A percentile compares a stretch with the other conserved stretches of the same genome.
phyloP scores from a whole-genome alignment of 495 filamentous ascomycete genomes.

The Annulohypoxylon nitens region DNA sequence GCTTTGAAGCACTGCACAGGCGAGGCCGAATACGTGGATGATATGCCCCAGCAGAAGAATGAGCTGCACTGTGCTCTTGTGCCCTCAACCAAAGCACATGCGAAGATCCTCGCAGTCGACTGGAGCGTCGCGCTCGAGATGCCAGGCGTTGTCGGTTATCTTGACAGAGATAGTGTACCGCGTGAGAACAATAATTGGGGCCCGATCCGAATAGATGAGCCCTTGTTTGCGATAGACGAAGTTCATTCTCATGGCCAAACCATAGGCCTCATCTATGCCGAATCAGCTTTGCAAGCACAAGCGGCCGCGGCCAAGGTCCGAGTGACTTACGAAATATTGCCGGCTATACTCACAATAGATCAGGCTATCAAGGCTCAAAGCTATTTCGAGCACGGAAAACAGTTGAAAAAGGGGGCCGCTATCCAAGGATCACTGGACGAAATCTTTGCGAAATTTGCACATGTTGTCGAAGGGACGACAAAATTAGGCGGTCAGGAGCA shows the following conservation, averaged over 20 bases:
- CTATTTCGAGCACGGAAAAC: conserved; percentile 77
- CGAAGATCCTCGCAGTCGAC: conserved; percentile 78
- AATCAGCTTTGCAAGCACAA: conserved; percentile 76
- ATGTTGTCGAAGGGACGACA: conserved; percentile 75
- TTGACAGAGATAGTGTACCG: conserved; percentile 77
- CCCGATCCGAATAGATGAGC: conserved; percentile 77
- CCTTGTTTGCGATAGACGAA: conserved; percentile 80
- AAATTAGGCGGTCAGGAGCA: conserved; percentile 90
- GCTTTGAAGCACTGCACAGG: conserved; percentile 87
- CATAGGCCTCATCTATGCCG: conserved; percentile 83
- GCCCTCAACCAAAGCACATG: conserved; percentile 82
- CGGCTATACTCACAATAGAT: conserved; percentile 83
- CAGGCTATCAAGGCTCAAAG: conserved; percentile 74
- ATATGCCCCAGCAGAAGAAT: conserved; percentile 81
- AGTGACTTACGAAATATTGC: conserved; percentile 83
- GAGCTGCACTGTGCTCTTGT: conserved; percentile 83
- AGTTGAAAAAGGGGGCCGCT: conserved; percentile 77
- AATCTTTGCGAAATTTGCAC: conserved; percentile 75
- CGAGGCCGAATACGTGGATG: conserved; percentile 88
- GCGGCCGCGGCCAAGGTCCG: conserved; percentile 77
- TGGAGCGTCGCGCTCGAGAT: conserved; percentile 73
- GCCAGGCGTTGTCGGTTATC: conserved; percentile 75
- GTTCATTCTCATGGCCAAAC: conserved; percentile 84
- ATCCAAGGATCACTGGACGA: conserved; percentile 59
- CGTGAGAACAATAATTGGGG: conserved; percentile 82